These are phyloP conservation scores for Lichtheimia hyalospora DNA, from an alignment of 371 early-diverging fungal genomes.

Conservation along the genomic window DNA sequence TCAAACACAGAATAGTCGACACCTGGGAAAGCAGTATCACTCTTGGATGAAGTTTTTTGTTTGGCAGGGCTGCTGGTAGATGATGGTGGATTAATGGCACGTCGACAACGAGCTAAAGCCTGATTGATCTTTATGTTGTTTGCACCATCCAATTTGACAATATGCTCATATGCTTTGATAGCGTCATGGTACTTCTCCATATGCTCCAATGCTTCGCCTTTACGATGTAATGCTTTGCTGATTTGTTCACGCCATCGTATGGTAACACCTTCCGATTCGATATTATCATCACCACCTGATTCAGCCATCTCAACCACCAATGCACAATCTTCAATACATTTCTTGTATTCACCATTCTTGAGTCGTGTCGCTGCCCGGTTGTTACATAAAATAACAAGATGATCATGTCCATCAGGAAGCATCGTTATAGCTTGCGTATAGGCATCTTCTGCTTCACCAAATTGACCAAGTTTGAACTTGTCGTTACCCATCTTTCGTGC, in stretches of 20 bases:
- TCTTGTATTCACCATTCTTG: conserved; percentile 84
- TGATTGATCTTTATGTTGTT: conserved; percentile 51
- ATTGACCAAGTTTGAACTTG: conserved; percentile 87
- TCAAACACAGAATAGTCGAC: conserved; percentile 18
- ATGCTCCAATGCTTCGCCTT: conserved; percentile 81
- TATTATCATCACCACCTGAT: conserved; percentile 24
- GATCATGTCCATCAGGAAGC: conserved; percentile 61
- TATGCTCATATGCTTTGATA: conserved; percentile 63
- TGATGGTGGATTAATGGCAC: conserved; percentile 21
- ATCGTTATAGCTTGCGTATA: conserved; percentile 73
- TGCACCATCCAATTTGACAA: conserved; percentile 46
- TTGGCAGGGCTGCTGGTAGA: conserved; percentile 4
- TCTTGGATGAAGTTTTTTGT: not conserved
- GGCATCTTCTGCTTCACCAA: conserved; percentile 71
- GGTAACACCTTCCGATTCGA: conserved; percentile 34
- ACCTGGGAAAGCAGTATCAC: conserved; percentile 12
- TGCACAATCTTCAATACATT: conserved; percentile 69
- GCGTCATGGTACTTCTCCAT: conserved; percentile 80
- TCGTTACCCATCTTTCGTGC: conserved; percentile 76
- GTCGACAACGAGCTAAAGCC: conserved; percentile 36
- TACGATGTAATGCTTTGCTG: conserved; percentile 68
- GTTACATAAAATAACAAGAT: conserved; percentile 70
- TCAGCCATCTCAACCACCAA: conserved; percentile 41
- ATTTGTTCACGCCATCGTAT: conserved; percentile 59
- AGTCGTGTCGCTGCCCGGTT: conserved; percentile 87